Evolutionary conservation across 2,329 filamentous ascomycete genomes (phyloP).

Genomic region (Sporothrix variecibatus): DNA sequence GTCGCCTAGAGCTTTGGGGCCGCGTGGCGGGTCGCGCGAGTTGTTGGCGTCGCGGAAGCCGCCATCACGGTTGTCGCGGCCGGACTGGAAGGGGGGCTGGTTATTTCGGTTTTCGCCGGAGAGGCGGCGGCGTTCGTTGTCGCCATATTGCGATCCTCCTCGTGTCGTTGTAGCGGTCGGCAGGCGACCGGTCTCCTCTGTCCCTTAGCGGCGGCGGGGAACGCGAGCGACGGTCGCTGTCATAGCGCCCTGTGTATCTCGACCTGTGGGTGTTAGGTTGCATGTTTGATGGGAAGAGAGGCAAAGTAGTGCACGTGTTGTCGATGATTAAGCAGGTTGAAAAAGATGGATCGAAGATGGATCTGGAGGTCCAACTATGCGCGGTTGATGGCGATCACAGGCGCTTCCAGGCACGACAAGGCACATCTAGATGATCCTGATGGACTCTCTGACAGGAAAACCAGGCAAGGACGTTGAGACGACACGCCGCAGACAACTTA

Average conservation of each 20-base stretch:
- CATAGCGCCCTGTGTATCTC: constrained; percentile 62
- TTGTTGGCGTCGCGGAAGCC: constrained; percentile 55
- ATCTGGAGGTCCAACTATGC: background rate
- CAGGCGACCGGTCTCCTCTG: constrained; percentile 69
- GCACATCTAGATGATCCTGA: background rate
- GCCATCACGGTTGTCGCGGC: constrained; percentile 32
- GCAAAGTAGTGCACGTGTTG: background rate
- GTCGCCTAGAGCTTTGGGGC: constrained; percentile 66
- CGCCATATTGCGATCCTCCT: constrained; percentile 52
- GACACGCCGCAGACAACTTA: background rate
- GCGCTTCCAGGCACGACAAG: background rate
- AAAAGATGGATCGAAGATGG: background rate
- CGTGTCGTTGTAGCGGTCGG: constrained; percentile 60
- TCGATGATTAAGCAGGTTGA: background rate
- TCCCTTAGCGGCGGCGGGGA: constrained; percentile 45
- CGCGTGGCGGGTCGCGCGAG: constrained; percentile 72
- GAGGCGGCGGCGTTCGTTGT: constrained; percentile 71
- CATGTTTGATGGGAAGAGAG: constrained; percentile 10
- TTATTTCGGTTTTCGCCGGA: constrained; percentile 59
- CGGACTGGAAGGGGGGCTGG: constrained; percentile 60
- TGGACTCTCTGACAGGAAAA: background rate
- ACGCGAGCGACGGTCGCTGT: constrained; percentile 64
- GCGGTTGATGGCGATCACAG: background rate
- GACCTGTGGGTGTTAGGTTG: constrained; percentile 44
- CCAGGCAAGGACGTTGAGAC: background rate